Percentiles rank a stretch among this genome's conserved stretches.
phyloP scores from a whole-genome alignment of 805 yeast genomes.

The Ascoidea asiatica region DNA sequence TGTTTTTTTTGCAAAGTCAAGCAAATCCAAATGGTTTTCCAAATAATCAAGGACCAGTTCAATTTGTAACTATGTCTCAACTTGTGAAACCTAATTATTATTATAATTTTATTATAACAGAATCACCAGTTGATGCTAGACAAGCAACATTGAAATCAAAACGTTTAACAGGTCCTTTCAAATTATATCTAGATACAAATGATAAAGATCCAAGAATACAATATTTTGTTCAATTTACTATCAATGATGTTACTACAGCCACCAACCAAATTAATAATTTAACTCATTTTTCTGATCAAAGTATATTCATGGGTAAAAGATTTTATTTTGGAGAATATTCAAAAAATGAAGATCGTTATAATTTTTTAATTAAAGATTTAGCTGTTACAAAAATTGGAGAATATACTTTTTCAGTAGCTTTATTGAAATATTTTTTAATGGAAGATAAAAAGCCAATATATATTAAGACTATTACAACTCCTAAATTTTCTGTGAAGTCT shows the following conservation, averaged over 20 bases:
- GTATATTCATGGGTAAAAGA: neutral
- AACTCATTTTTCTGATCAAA: too few species aligned
- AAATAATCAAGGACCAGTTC: neutral
- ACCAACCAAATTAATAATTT: neutral
- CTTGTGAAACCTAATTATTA: neutral
- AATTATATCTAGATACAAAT: neutral
- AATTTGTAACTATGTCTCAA: neutral
- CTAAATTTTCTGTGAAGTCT: neutral
- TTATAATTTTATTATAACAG: neutral
- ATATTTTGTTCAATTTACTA: too few species aligned
- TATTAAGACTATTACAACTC: neutral
- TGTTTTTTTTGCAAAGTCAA: neutral
- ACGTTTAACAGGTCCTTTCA: neutral
- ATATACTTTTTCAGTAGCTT: neutral
- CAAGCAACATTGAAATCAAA: neutral
- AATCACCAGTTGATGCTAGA: neutral
- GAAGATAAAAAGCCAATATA: neutral
- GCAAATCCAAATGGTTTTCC: neutral
- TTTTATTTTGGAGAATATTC: neutral
- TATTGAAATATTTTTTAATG: too few species aligned
- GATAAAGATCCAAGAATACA: neutral
- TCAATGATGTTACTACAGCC: too few species aligned
- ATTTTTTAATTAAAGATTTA: neutral
- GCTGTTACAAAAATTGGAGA: neutral
- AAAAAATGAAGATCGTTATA: neutral